A percentile compares a stretch with the other conserved stretches of the same genome.
Evolutionary conservation across 192 early-diverging fungal genomes (phyloP).

Genomic region (Umbelopsis ramanniana): DNA sequence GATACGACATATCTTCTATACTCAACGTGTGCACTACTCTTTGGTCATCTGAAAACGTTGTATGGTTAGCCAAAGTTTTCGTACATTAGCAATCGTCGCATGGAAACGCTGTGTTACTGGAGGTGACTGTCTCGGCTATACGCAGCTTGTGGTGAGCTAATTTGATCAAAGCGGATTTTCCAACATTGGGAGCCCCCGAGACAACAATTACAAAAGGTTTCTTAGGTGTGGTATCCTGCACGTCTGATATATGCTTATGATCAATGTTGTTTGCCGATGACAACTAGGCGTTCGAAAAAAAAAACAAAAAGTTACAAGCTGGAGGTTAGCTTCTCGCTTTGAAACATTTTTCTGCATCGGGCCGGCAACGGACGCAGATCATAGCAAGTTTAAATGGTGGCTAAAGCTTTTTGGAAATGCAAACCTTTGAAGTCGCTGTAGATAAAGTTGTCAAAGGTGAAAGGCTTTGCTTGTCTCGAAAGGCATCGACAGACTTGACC

Average conservation of each 20-base stretch:
- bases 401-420: conserved; percentile 4
- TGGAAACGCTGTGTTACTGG: conserved; percentile 4
- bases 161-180: conserved; percentile 34
- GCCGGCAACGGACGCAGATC: not conserved
- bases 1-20: conserved; percentile 21
- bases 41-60: not conserved
- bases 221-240: not conserved
- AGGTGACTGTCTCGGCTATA: not conserved
- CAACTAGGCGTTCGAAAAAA: not conserved
- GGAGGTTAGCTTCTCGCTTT: not conserved
- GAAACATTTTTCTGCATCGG: not conserved
- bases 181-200: conserved; percentile 25
- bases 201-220: conserved; percentile 28
- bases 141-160: conserved; percentile 22
- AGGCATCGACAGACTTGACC: conserved; percentile 18
- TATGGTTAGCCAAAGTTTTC: too few relatives aligned
- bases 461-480: conserved; percentile 14
- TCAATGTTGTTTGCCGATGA: not conserved
- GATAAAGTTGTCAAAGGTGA: conserved; percentile 1
- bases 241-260: not conserved
- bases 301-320: not conserved
- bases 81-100: too few relatives aligned
- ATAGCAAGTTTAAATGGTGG: not conserved
- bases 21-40: not conserved
- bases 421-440: not conserved